A percentile compares a stretch with the other conserved stretches of the same genome.
These are phyloP conservation scores for Astrothelium subdiscretum DNA, from an alignment of 495 filamentous ascomycete genomes.

Conservation along the genomic window DNA sequence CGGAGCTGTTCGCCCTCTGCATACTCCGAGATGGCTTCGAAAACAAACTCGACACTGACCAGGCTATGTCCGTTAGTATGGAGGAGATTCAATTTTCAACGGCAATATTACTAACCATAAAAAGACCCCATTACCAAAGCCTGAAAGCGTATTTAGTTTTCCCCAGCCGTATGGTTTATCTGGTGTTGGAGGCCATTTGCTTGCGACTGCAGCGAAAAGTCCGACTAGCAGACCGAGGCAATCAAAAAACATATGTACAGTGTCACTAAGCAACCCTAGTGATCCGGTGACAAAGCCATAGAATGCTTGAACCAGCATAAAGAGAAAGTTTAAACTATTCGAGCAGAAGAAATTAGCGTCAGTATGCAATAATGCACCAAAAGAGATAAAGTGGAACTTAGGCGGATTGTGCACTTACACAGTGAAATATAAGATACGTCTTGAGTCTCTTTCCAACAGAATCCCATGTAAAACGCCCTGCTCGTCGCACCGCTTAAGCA, in stretches of 20 bases:
- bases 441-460: constrained; percentile 81
- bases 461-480: constrained; percentile 77
- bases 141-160: constrained; percentile 91
- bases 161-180: constrained; percentile 91
- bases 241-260: constrained; percentile 99
- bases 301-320: constrained; percentile 90
- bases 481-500: constrained; percentile 51
- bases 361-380: not conserved
- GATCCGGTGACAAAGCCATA: constrained; percentile 92
- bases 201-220: constrained; percentile 89
- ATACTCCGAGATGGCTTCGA: constrained; percentile 82
- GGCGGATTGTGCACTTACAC: constrained; percentile 34
- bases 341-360: not conserved
- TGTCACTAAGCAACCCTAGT: constrained; percentile 86
- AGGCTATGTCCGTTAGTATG: constrained; percentile 44
- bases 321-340: constrained; percentile 74
- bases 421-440: constrained; percentile 97
- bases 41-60: constrained; percentile 92
- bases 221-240: constrained; percentile 87
- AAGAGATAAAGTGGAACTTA: constrained; percentile 2
- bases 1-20: constrained; percentile 70
- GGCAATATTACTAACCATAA: constrained; percentile 54
- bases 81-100: not conserved
- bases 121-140: constrained; percentile 95
- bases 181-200: constrained; percentile 85